These are phyloP conservation scores for Malbranchea zuffiana DNA, from an alignment of 2,329 filamentous ascomycete species.

Conservation along the genomic window DNA sequence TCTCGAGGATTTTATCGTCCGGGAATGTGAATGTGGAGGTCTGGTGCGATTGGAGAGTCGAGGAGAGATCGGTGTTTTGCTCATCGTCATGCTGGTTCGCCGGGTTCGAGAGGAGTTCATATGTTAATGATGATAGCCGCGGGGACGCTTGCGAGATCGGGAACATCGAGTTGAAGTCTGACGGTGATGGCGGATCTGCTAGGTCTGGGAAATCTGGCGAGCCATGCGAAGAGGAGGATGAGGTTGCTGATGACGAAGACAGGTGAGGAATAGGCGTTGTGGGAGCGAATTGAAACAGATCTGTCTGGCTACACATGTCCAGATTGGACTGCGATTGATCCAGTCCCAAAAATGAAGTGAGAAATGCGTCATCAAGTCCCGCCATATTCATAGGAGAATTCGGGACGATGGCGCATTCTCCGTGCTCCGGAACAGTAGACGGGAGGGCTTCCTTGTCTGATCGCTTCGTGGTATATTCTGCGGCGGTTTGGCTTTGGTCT, in stretches of 20 bases:
- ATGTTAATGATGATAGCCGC: slow-evolving; percentile 9
- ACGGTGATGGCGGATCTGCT: slow-evolving; percentile 7
- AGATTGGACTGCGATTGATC: slow-evolving; percentile 1
- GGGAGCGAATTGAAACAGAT: slow-evolving; percentile 4
- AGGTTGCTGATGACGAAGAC: background rate
- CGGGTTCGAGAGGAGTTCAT: slow-evolving; percentile 12
- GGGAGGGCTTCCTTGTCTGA: too few species aligned
- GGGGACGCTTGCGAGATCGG: slow-evolving; percentile 2
- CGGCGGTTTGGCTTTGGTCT: too few species aligned
- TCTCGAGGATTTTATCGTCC: slow-evolving; percentile 41
- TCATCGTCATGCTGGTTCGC: slow-evolving; percentile 1
- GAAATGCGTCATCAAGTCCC: slow-evolving; percentile 1
- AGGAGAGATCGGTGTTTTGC: slow-evolving; percentile 13
- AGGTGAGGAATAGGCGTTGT: background rate
- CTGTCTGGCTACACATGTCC: slow-evolving; percentile 2
- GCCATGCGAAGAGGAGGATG: background rate
- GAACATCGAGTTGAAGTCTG: slow-evolving; percentile 7
- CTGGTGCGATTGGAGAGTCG: slow-evolving; percentile 17
- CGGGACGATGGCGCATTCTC: background rate
- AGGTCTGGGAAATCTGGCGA: background rate
- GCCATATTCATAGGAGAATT: slow-evolving; percentile 3
- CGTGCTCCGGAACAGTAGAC: background rate
- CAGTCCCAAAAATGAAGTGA: background rate
- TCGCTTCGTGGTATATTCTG: background rate
- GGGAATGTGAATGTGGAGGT: slow-evolving; percentile 26